Base-by-base conservation (phyloP, 352 stramenopile genomes). In the Halophytophthora batemanensis region DNA sequence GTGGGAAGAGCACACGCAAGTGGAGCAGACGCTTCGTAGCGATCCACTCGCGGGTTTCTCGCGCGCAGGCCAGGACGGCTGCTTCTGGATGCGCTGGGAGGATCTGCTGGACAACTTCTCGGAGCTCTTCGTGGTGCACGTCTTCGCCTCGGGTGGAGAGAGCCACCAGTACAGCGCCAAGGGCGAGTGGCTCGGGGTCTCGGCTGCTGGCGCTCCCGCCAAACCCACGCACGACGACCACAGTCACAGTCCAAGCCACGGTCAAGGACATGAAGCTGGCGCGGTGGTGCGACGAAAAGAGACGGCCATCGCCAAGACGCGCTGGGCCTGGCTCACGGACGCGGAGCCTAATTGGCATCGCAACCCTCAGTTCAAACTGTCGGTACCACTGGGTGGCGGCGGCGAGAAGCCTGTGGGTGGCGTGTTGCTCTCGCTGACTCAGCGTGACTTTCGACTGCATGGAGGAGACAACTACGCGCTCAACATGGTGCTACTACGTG, bases 301-400 rank as follows among this genome's bases (percentile, higher is more conserved):
- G 28, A 61, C 37, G 3, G 29, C 59, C 14, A 81, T 89, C 43
- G 64, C 66, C 12, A 77, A 78, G 37, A 89, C 74, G n/a, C 74
- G 81, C 36, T 92, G 81, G 79, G 64, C 41, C 17, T 75, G 87
- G 28, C 48, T 86, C 23, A 46, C 47, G 2, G 88, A 97, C 50
- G 74, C 68, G 7, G 88, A 97, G 41, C 64, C 86, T 6, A 90
- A 82, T 38, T 97, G 90, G 90, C 87, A 96, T 62, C 89, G 90
- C 33, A 97, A 97, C 52, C 90, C 87, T 8, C 88, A 97, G 66
- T 96, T 90, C 57, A 85, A 81, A 28, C 48, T 96, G 17, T 69
- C 63, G 0, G 69, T 87, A 0, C 54, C 66, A 5, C 28, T 52
- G 2, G 55, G 60, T 38, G 49, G 14, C 17, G 14, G 53, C 15